These are phyloP conservation scores for Adansonia madagascariensis DNA, from an alignment of 441 rosid species.

Conservation along the genomic window DNA sequence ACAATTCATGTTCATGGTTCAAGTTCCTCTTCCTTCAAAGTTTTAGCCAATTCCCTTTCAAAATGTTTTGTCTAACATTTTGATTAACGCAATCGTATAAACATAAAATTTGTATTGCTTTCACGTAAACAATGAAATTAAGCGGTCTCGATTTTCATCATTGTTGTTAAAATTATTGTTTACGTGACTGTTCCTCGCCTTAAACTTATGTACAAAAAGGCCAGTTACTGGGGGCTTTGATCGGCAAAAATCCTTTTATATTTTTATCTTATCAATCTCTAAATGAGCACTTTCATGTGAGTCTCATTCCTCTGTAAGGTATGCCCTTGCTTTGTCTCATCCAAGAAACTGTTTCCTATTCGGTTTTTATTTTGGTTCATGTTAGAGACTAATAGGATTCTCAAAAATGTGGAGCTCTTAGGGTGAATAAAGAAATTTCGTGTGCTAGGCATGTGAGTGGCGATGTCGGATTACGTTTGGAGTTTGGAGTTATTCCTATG, in stretches of 20 bases:
- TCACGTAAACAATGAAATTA: not conserved
- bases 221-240: not conserved
- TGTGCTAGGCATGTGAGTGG: slow-evolving; percentile 4
- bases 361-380: not conserved
- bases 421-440: not conserved
- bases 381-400: not conserved
- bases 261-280: not conserved
- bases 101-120: slow-evolving; percentile 5
- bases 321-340: slow-evolving; percentile 12
- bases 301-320: slow-evolving; percentile 9
- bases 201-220: not conserved
- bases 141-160: not conserved
- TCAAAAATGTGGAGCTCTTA: not conserved
- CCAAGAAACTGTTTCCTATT: not conserved
- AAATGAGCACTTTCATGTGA: slow-evolving; percentile 18
- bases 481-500: not conserved
- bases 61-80: not conserved
- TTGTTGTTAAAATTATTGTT: not conserved
- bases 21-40: slow-evolving; percentile 15
- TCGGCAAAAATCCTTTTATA: not conserved
- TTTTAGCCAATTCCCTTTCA: not conserved
- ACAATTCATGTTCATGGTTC: not conserved
- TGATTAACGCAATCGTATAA: slow-evolving; percentile 4
- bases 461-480: not conserved
- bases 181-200: too few relatives aligned